These are phyloP conservation scores for Sonneratia caseolaris DNA, from an alignment of 345 rosid genomes.

Conservation along the genomic window DNA sequence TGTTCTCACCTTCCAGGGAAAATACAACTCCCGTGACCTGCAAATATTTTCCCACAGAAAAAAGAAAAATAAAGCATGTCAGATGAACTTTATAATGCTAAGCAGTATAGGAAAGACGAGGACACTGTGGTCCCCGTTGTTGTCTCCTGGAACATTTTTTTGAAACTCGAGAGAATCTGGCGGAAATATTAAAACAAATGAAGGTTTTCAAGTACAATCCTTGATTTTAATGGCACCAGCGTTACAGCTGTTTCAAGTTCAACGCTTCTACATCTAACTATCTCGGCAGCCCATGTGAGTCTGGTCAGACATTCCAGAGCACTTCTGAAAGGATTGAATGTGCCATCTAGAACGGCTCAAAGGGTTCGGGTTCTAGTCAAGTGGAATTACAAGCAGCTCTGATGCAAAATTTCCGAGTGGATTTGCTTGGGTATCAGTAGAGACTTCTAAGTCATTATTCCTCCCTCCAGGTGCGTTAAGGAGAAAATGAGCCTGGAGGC, in stretches of 20 bases:
- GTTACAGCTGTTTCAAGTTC: background rate
- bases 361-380: background rate
- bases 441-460: too few relatives aligned
- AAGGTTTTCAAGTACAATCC: background rate
- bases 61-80: slow-evolving; percentile 1
- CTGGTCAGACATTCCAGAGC: background rate
- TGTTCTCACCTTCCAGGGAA: slow-evolving; percentile 85
- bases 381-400: background rate
- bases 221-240: background rate
- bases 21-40: slow-evolving; percentile 88
- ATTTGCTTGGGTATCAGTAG: background rate
- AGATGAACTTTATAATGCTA: background rate
- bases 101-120: background rate
- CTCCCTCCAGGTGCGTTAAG: background rate
- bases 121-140: background rate
- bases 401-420: background rate
- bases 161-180: background rate
- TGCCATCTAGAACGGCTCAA: background rate
- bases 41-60: slow-evolving; percentile 4
- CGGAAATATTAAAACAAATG: background rate
- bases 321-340: background rate
- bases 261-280: background rate
- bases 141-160: background rate
- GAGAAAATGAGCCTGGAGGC: background rate
- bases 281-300: slow-evolving; percentile 6